Percentiles rank a stretch among this genome's conserved stretches.
Evolutionary conservation across 192 early-diverging fungal genomes (phyloP).

Genomic region (Rhizophagus clarus): DNA sequence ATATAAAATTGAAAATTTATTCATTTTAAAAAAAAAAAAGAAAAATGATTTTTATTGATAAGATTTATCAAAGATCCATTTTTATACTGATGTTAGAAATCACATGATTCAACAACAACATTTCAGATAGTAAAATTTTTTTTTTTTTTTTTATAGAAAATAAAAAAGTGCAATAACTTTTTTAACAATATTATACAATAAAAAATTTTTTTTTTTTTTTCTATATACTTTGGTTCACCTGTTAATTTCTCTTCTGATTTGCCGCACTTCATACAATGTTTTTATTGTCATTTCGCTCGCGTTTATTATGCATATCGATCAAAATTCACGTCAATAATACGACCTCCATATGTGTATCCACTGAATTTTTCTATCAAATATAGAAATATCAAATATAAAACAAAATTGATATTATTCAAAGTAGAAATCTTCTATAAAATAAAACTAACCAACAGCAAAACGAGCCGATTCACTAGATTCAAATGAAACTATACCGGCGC

Average conservation of each 20-base stretch:
- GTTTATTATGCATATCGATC: constrained; percentile 34
- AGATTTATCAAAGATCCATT: not conserved
- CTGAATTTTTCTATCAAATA: constrained; percentile 45
- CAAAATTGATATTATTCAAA: not conserved
- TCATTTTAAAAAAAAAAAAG: not conserved
- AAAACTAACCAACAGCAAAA: constrained; percentile 46
- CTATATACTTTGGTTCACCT: not conserved
- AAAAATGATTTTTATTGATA: not conserved
- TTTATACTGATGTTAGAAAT: not conserved
- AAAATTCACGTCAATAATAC: constrained; percentile 48
- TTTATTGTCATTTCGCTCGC: not conserved
- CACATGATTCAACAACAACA: no score
- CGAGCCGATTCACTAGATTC: constrained; percentile 50
- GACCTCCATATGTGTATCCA: constrained; percentile 53
- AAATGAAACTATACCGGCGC: constrained; percentile 58
- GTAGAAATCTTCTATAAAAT: not conserved
- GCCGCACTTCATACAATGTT: not conserved
- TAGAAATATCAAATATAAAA: not conserved
- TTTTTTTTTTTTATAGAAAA: no score
- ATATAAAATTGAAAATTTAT: not conserved
- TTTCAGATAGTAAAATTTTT: no score
- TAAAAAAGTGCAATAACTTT: not conserved
- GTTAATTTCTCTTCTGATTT: not conserved
- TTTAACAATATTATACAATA: not conserved
- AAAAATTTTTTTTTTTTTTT: not conserved